A percentile compares a stretch with the other conserved stretches of the same genome.
Conservation (phyloP, 371 early-diverging fungal species). For the Mortierella sp. region DNA sequence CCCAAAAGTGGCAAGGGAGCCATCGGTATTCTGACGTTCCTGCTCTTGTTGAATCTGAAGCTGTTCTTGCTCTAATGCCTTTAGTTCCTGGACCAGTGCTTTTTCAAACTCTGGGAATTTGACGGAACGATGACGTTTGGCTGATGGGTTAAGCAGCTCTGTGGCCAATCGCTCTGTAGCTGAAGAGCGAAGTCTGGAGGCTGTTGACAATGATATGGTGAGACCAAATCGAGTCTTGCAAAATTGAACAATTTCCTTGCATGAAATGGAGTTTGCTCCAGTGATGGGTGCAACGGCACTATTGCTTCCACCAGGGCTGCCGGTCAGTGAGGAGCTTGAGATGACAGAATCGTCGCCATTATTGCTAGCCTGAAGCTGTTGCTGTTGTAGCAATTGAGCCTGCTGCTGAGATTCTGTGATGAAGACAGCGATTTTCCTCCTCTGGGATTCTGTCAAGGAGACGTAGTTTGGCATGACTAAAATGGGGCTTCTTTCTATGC, state of each 20-base stretch:
- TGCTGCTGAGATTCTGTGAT: conserved; percentile 55
- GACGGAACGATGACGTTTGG: conserved; percentile 56
- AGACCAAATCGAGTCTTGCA: conserved; percentile 57
- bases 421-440: conserved; percentile 54
- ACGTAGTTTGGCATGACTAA: conserved; percentile 54
- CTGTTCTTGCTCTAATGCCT: conserved; percentile 52
- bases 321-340: conserved; percentile 8
- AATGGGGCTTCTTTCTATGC: neutral
- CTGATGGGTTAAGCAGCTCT: conserved; percentile 50
- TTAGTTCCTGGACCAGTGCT: conserved; percentile 52
- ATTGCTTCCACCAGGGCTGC: conserved; percentile 32
- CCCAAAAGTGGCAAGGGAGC: neutral
- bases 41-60: conserved; percentile 56
- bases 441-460: conserved; percentile 55
- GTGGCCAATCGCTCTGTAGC: conserved; percentile 55
- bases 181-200: conserved; percentile 48
- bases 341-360: conserved; percentile 35
- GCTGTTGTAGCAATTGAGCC: conserved; percentile 37
- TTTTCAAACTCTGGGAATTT: conserved; percentile 57
- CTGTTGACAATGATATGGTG: conserved; percentile 54
- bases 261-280: conserved; percentile 43
- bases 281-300: conserved; percentile 17
- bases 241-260: conserved; percentile 56
- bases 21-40: conserved; percentile 13
- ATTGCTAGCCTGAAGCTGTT: conserved; percentile 21